Base-by-base conservation (phyloP, 2,329 filamentous ascomycete species). In the Exophiala dermatitidis region DNA sequence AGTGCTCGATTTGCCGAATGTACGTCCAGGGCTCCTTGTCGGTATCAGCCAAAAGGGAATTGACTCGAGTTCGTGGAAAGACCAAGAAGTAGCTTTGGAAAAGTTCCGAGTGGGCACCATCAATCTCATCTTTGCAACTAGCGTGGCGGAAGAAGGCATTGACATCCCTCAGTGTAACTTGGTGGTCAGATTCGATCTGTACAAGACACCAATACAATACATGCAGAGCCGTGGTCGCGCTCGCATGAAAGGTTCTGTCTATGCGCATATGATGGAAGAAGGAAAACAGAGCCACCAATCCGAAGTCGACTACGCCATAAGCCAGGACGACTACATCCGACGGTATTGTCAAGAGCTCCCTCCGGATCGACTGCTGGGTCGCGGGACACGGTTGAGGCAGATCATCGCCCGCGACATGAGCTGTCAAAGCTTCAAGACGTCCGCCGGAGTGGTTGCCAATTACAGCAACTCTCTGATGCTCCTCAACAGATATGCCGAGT, bases 161-260 rank as follows among this genome's bases (percentile, higher is more conserved):
- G 82, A 85, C 63, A 82, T 84, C 26, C 81, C 81, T 3, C 79
- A 82, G 54, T 85, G 82, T 68, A 84, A 84, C 59, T 67, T 84
- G n/a, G 77, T 84, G 7, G 70, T 84, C 29, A 74, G 74, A 1
- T 98, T 96, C 64, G 89, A 97, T 65, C 78, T 95, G 2, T 95
- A 90, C 69, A 77, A 79, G 7, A 96, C 91, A 0, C 83, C 95
- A 68, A 97, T 97, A 48, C 88, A 95, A 65, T 97, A 96, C 66
- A 84, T 97, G 19, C 93, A 98, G 68, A 96, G 90, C 9, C 81
- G 89, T 58, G 93, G 93, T 0, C 81, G 93, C 50, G 93, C 93
- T 8, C 80, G 93, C 37, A 86, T 89, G 63, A 69, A 72, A 0
- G 78, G 85, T 50, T 97, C 93, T 0, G 83, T 80, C 58, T 96